Conservation (phyloP, 768 basidiomycete species). For the Naematelia encephala region DNA sequence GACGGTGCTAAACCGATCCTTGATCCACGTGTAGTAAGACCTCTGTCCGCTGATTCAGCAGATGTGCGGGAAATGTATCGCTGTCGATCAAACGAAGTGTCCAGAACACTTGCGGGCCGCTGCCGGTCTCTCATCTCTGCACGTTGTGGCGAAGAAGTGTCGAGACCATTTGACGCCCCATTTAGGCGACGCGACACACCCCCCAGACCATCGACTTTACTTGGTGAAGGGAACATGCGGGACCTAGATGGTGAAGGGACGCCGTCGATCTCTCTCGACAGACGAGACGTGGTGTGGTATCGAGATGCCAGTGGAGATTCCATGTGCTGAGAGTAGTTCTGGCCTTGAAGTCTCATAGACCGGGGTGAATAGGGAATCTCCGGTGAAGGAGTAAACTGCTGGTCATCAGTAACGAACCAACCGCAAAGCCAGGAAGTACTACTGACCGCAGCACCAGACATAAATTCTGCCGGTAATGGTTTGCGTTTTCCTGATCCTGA, state of each 20-base stretch:
- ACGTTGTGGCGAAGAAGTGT: constrained; percentile 6
- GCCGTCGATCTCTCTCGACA: background rate
- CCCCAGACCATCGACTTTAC: constrained; percentile 13
- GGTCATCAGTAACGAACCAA: background rate
- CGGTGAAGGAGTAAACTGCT: constrained; percentile 39
- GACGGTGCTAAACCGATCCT: constrained; percentile 13
- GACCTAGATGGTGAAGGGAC: constrained; percentile 5
- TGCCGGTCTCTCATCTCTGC: constrained; percentile 8
- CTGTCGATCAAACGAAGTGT: constrained; percentile 5
- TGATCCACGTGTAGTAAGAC: background rate
- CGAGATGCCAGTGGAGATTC: background rate
- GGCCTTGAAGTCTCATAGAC: background rate
- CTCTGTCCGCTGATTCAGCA: constrained; percentile 1
- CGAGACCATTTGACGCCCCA: constrained; percentile 23
- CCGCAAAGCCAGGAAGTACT: constrained; percentile 4
- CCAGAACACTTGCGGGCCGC: constrained; percentile 23
- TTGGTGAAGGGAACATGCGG: background rate
- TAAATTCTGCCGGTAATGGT: constrained; percentile 33
- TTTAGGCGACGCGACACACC: constrained; percentile 6
- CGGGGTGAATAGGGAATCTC: constrained; percentile 13
- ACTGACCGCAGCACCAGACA: constrained; percentile 17
- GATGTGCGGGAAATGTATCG: constrained; percentile 9
- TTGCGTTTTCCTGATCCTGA: constrained; percentile 30
- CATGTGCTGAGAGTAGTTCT: background rate
- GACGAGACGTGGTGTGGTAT: background rate